Evolutionary conservation across 805 yeast genomes (phyloP).

Genomic region (Ogataea polymorpha): DNA sequence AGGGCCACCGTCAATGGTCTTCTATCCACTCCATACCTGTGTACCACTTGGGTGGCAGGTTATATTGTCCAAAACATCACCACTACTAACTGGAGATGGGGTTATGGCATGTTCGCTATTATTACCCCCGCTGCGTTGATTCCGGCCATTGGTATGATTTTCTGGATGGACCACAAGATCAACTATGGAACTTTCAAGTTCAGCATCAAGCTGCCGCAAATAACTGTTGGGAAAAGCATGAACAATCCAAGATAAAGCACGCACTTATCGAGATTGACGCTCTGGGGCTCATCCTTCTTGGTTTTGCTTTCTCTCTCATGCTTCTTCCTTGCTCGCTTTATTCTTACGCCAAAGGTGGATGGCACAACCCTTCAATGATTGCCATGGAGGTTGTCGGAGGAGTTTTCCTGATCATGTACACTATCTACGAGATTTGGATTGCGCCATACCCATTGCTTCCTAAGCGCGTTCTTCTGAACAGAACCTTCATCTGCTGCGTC

Average conservation of each 20-base stretch:
- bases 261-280: conserved; percentile 38
- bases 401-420: conserved; percentile 30
- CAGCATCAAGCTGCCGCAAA: background rate
- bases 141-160: conserved; percentile 35
- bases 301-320: conserved; percentile 38
- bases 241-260: background rate
- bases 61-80: conserved; percentile 34
- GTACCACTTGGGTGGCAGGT: conserved; percentile 44
- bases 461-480: conserved; percentile 33
- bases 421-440: conserved; percentile 30
- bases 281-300: conserved; percentile 37
- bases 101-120: conserved; percentile 48
- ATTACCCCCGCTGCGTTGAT: conserved; percentile 38
- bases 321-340: conserved; percentile 39
- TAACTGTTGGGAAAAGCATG: background rate
- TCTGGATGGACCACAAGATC: conserved; percentile 34
- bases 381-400: conserved; percentile 42
- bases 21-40: conserved; percentile 38
- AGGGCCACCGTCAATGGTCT: conserved; percentile 23
- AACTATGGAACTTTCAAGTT: conserved; percentile 2
- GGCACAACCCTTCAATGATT: conserved; percentile 39
- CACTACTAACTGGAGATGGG: conserved; percentile 46
- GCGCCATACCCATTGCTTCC: conserved; percentile 40
- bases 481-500: conserved; percentile 36
- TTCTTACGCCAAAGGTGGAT: conserved; percentile 31